Base-by-base conservation (phyloP, 1,139 yeast species). In the Zygoascus sp. region DNA sequence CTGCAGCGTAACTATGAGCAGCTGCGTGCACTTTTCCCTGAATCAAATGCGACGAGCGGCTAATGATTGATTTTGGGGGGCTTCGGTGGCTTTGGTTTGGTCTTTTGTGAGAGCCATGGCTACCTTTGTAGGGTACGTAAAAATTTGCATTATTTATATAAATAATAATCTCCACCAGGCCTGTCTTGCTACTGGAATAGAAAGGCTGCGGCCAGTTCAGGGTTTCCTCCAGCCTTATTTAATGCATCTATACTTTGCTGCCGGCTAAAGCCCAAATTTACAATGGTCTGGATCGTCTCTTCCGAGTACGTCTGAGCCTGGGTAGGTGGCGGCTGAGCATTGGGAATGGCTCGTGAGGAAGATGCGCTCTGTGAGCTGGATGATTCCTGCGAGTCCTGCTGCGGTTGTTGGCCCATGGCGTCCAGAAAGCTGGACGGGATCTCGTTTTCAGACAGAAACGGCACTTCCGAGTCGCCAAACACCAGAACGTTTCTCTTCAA, bases 161-260 rank as follows among this genome's bases (percentile, higher is more conserved):
- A n/a, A 30, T 13, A n/a, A 23, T 22, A 32, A 37, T 35, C 8
- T 2, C 28, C 3, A 3, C 28, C 28, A 7, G n/a, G 39, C 4
- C 16, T 16, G 25, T 9, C 17, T 22, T 9, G 20, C 35, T 57
- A 66, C 42, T 67, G 74, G 51, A 87, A 86, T 46, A 88, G 68
- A 39, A 83, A 59, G 0, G 95, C 80, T 0, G 96, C 97, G 0
- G 97, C 97, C 55, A 81, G 58, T 45, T 90, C 97, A 0, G 84
- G 78, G 59, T 89, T 84, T 2, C 96, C 96, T 25, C 74, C 72
- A 1, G 95, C 77, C 48, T 72, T 75, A 39, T 73, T 69, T 47
- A 90, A 69, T 0, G 97, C 96, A 11, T 67, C 61, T 2, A 81
- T 64, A 0, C 83, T 94, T 54, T 84, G 82, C 4, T 67, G 63